Evolutionary conservation across 2,329 filamentous ascomycete genomes (phyloP).

Genomic region (Rhynchosporium secalis): DNA sequence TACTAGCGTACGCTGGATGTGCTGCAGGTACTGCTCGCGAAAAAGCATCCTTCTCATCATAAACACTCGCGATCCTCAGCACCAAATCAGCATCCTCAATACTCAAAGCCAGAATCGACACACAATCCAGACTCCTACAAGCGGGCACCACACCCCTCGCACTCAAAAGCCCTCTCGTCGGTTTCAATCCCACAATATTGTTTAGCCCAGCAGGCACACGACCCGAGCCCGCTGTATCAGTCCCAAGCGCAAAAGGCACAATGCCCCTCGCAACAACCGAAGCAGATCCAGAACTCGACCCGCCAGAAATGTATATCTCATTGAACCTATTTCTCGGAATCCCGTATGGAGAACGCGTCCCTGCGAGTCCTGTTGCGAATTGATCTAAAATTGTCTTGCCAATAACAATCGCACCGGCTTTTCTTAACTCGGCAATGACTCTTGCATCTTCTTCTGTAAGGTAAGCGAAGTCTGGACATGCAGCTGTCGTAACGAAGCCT

Average conservation of each 20-base stretch:
- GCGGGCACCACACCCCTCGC: conserved; percentile 50
- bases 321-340: conserved; percentile 49
- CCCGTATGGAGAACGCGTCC: conserved; percentile 53
- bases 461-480: conserved; percentile 50
- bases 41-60: conserved; percentile 46
- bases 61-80: conserved; percentile 47
- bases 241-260: conserved; percentile 53
- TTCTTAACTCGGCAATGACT: conserved; percentile 16
- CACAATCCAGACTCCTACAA: conserved; percentile 53
- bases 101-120: conserved; percentile 48
- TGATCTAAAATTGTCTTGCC: conserved; percentile 51
- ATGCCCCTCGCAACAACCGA: conserved; percentile 51
- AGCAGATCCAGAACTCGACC: conserved; percentile 52
- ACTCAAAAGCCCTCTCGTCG: conserved; percentile 49
- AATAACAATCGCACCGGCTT: conserved; percentile 23
- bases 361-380: conserved; percentile 55
- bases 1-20: neutral
- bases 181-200: conserved; percentile 48
- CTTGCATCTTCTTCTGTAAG: conserved; percentile 41
- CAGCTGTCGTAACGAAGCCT: conserved; percentile 51
- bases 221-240: conserved; percentile 52
- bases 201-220: conserved; percentile 51
- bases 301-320: conserved; percentile 50
- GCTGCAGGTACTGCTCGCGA: conserved; percentile 12
- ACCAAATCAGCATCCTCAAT: conserved; percentile 48